Evolutionary conservation across 2,329 filamentous ascomycete species (phyloP), one percentile per base, ranked within the genome.

Genomic region (Phyllosticta paracitricarpa): DNA sequence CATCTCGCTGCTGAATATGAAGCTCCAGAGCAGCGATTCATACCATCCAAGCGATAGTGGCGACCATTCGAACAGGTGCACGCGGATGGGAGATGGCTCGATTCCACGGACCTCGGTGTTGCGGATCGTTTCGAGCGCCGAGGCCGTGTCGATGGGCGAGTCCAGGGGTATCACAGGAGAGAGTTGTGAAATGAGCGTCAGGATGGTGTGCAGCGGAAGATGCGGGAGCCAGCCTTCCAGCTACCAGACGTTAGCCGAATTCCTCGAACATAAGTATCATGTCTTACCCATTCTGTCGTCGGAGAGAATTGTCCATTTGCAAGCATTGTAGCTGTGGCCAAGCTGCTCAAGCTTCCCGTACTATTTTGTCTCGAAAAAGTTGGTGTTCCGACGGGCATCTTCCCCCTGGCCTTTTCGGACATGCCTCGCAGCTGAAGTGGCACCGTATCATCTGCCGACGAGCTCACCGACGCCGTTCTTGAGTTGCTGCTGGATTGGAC

Each of bases 341-440:
- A 80, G 67, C 85, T 85, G 62, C 81, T 84, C 40, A 97, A 79
- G 68, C 91, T 96, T 1, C 89, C 89, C 28, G 87, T 89, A 73
- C 91, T 95, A 70, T 94, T 96, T 70, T 96, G 91, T 19, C 93
- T 82, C 0, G 92, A 96, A 72, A 97, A 96, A 1, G 84, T 84
- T n/a, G 84, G 82, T 57, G 87, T 81, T 1, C 89, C 89, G 12
- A 89, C 91, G 28, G 93, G 94, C 85, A 96, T 91, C 75, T 99
- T 99, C 7, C 94, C 94, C 57, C 94, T 82, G 17, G 94, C 94
- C 73, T 97, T 99, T 74, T 97, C 94, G 22, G 93, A 97, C 89
- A 97, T 96, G 60, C 91, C 91, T 62, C 90, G 84, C 30, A 96
- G 73, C 71, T 97, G 92, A 22, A 86, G 81, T 14, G 91, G 91